These are phyloP conservation scores for Heliamphora exappendiculata DNA, from an alignment of 148 eudicot species.

Conservation along the genomic window DNA sequence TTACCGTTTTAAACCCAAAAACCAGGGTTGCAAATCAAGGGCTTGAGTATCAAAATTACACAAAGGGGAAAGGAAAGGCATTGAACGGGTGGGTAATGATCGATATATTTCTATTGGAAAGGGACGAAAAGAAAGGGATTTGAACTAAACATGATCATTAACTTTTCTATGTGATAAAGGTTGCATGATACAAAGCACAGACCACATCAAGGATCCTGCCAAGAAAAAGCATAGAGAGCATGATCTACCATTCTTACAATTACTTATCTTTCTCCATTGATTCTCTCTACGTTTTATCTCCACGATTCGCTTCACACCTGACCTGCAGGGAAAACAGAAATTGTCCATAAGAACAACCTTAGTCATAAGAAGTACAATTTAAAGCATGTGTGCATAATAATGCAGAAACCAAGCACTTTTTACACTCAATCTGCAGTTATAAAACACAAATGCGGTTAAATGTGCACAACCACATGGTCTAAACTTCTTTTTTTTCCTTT, in stretches of 20 bases:
- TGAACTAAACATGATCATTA: conserved; percentile 5
- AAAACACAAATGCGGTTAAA: not conserved
- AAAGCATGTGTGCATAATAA: not conserved
- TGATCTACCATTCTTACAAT: conserved; percentile 31
- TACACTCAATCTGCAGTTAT: too few species aligned
- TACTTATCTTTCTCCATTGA: conserved; percentile 6
- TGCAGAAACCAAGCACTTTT: not conserved
- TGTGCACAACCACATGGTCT: not conserved
- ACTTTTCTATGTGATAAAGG: conserved; percentile 52
- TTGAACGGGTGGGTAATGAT: conserved; percentile 6
- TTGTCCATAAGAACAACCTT: not conserved
- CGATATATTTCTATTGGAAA: conserved; percentile 15
- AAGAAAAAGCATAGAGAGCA: conserved; percentile 13
- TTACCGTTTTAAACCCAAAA: too few species aligned
- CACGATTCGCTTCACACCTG: conserved; percentile 11
- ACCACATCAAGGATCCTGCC: conserved; percentile 24
- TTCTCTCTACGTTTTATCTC: conserved; percentile 10
- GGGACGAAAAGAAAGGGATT: not conserved
- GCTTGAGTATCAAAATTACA: conserved; percentile 1
- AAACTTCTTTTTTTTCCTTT: not conserved
- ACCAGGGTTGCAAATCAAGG: too few species aligned
- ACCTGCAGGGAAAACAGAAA: conserved; percentile 25
- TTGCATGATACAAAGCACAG: conserved; percentile 44
- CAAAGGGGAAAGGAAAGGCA: too few species aligned
- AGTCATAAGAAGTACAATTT: not conserved